Evolutionary conservation across 2,329 filamentous ascomycete genomes (phyloP).

Genomic region (Coniochaeta sp.): DNA sequence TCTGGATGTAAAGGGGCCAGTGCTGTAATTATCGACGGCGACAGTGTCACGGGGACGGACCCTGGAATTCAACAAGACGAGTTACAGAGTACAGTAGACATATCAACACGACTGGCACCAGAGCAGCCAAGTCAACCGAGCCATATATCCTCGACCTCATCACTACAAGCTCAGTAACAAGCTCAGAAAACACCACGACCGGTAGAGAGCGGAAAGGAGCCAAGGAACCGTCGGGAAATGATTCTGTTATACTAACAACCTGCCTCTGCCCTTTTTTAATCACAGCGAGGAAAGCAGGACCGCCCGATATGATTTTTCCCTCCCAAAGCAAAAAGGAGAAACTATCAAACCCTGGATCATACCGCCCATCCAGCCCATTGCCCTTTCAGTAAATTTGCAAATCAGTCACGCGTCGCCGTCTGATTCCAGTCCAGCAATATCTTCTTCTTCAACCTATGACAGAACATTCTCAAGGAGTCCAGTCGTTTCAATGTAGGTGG

Average conservation of each 20-base stretch:
- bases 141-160: too few relatives aligned
- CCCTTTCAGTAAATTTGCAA: background rate
- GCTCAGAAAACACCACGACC: slow-evolving; percentile 3
- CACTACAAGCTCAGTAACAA: too few relatives aligned
- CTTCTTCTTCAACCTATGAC: background rate
- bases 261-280: slow-evolving; percentile 7
- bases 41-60: too few relatives aligned
- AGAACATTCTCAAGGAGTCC: background rate
- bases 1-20: too few relatives aligned
- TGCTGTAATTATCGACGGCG: too few relatives aligned
- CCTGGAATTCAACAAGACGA: too few relatives aligned
- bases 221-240: background rate
- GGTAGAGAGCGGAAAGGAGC: slow-evolving; percentile 1
- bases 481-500: background rate
- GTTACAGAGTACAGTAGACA: too few relatives aligned
- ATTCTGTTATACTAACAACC: slow-evolving; percentile 4
- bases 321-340: background rate
- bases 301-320: slow-evolving; percentile 1
- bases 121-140: too few relatives aligned
- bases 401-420: too few relatives aligned
- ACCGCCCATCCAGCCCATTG: background rate
- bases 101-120: too few relatives aligned
- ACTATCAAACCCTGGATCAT: background rate
- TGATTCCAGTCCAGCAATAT: background rate
- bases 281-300: background rate